Conservation (phyloP, 2,329 filamentous ascomycete genomes). For the Ascocoryne sarcoides region DNA sequence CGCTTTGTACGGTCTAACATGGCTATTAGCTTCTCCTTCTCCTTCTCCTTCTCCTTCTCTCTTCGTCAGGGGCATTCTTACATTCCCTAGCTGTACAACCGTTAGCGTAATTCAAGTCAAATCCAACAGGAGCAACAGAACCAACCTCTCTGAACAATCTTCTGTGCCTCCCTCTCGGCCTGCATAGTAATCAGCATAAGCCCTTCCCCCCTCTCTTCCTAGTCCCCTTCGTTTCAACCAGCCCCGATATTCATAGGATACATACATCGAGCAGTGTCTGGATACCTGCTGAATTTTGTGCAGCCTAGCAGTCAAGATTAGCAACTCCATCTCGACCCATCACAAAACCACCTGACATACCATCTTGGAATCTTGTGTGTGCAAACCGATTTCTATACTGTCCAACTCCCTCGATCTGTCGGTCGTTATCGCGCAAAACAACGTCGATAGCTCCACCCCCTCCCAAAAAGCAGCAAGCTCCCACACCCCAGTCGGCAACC, state of each 20-base stretch:
- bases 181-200: conserved; percentile 37
- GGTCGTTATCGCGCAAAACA: background rate
- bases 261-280: conserved; percentile 97
- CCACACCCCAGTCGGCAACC: background rate
- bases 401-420: background rate
- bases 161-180: conserved; percentile 97
- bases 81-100: conserved; percentile 68
- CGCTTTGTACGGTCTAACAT: conserved; percentile 80
- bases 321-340: background rate
- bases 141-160: conserved; percentile 94
- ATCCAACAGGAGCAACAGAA: conserved; percentile 8
- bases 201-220: background rate
- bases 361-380: conserved; percentile 1
- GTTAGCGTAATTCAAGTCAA: conserved; percentile 25
- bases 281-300: conserved; percentile 96
- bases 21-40: conserved; percentile 12
- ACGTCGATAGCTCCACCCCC: background rate
- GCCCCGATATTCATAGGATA: conserved; percentile 3
- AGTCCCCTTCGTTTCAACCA: background rate
- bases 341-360: background rate
- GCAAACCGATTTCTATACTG: too few species aligned
- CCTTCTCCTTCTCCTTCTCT: too few species aligned
- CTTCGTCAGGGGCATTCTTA: conserved; percentile 36
- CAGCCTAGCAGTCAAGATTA: conserved; percentile 55
- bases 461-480: conserved; percentile 3